phyloP scores from a whole-genome alignment of 2,329 filamentous ascomycete species.

The Thielaviopsis ethacetica region DNA sequence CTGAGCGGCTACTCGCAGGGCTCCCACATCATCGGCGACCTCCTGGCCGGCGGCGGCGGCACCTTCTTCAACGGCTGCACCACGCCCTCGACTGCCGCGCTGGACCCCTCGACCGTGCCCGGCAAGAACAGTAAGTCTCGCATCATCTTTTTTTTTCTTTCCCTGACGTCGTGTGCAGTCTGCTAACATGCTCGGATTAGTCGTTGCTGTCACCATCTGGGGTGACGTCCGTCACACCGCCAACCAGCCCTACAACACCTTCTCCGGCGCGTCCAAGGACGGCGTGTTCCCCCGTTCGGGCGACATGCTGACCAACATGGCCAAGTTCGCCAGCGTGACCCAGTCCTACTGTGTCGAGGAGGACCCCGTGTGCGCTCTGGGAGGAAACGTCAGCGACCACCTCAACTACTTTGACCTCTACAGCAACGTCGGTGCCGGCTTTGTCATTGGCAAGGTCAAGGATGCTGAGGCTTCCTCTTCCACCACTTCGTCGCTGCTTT shows the following conservation, averaged over 20 bases:
- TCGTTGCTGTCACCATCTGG: constrained; percentile 20
- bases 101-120: constrained; percentile 17
- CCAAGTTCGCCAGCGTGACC: constrained; percentile 16
- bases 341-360: constrained; percentile 22
- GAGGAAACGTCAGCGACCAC: constrained; percentile 12
- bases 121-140: constrained; percentile 21
- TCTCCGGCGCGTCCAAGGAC: constrained; percentile 16
- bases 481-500: too few relatives aligned
- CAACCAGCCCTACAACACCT: constrained; percentile 20
- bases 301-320: constrained; percentile 17
- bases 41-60: constrained; percentile 17
- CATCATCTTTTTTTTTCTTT: not conserved
- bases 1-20: constrained; percentile 25
- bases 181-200: constrained; percentile 12
- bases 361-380: constrained; percentile 25
- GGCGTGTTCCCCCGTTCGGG: constrained; percentile 19
- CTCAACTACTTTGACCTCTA: constrained; percentile 13
- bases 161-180: not conserved
- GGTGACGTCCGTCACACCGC: constrained; percentile 22
- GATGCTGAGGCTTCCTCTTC: not conserved
- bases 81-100: not conserved
- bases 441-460: not conserved
- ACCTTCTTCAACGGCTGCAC: not conserved
- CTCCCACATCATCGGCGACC: constrained; percentile 21
- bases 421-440: not conserved